A percentile compares a stretch with the other conserved stretches of the same genome.
These are phyloP conservation scores for Syzygium jambos DNA, from an alignment of 345 rosid species.

Conservation along the genomic window DNA sequence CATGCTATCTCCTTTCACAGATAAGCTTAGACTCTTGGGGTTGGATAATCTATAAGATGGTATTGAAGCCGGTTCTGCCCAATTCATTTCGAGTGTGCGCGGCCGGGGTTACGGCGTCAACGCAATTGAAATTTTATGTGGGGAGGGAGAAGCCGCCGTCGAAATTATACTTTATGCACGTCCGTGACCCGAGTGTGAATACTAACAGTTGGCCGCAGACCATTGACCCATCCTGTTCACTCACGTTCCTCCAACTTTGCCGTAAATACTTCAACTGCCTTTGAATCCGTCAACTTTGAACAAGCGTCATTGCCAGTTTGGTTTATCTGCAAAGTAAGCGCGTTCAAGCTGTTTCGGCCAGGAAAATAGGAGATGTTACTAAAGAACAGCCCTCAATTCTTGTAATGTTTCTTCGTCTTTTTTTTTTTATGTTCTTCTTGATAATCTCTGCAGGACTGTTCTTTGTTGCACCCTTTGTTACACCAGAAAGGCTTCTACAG, in stretches of 20 bases:
- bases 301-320: background rate
- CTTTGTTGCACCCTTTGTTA: background rate
- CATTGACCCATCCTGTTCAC: background rate
- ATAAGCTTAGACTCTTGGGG: background rate
- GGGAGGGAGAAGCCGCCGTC: background rate
- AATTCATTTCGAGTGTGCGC: background rate
- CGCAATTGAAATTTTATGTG: background rate
- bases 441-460: background rate
- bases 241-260: background rate
- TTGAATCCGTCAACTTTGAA: background rate
- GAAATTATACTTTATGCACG: background rate
- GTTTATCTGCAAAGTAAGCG: background rate
- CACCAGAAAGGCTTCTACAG: background rate
- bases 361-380: background rate
- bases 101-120: too few relatives aligned
- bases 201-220: background rate
- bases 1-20: rapidly evolving
- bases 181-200: background rate
- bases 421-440: background rate
- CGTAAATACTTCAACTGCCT: background rate
- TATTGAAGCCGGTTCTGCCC: rapidly evolving
- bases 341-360: background rate
- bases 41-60: background rate
- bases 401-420: background rate
- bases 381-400: background rate